Evolutionary conservation across 768 basidiomycete species (phyloP), one percentile per base, ranked within the genome.

Genomic region (Atractiella rhizophila): DNA sequence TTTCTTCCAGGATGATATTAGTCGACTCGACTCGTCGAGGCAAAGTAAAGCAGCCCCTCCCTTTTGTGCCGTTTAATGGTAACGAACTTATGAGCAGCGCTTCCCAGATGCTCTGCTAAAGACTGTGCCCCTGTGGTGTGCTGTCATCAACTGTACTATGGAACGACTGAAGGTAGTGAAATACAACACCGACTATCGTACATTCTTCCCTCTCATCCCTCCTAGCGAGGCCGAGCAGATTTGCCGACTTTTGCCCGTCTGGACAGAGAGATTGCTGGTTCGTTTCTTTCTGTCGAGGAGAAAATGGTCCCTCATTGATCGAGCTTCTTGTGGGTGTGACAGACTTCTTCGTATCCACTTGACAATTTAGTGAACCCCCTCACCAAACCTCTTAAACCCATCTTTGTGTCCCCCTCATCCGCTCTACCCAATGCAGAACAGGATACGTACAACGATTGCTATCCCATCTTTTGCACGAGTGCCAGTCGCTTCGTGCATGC

Each of bases 91-190:
- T 10, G n/a, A 24, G 2, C 42, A 60, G 61, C 71, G 82, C 12
- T 74, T 88, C 35, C 88, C 88, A 1, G 88, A 96, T 48, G 82
- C 86, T 0, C 64, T 94, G 2, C 78, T 78, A 2, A 96, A 88
- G 54, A 88, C 85, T 0, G 66, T 94, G 1, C 86, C 86, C 0
- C 76, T 86, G 37, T 96, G 88, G 88, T 88, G 86, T 55, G 64
- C 78, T 8, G 78, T 83, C 4, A 63, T 88, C 46, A 94, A 88
- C 53, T 37, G 74, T 69, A 23, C 57, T 69, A 26, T 46, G 33
- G 23, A 33, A 58, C 15, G 40, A 16, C 47, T 25, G 2, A 13
- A 26, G 25, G 9, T 41, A 39, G 36, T 16, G 40, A 42, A 35
- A 35, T 37, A 34, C 3, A 34, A 53, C 7, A 43, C 42, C 1